Conservation (phyloP, 192 early-diverging fungal genomes). For the Backusella circina region DNA sequence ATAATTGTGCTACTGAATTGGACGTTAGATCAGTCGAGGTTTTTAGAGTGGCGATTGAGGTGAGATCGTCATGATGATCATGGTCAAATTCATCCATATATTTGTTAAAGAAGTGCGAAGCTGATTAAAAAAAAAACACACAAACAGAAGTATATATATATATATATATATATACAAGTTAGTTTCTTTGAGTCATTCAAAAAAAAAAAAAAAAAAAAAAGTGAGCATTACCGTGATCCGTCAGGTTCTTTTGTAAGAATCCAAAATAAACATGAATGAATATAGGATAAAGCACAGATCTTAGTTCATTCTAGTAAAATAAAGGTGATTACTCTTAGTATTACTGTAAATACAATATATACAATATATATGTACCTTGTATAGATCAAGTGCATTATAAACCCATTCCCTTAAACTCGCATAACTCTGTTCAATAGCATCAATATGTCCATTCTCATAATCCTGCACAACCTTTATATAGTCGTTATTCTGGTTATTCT, state of each 20-base stretch:
- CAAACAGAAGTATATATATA: background rate
- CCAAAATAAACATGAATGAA: conserved; percentile 90
- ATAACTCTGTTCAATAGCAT: conserved; percentile 81
- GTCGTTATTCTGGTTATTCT: conserved; percentile 39
- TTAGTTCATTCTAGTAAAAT: conserved; percentile 66
- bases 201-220: background rate
- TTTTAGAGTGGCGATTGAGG: conserved; percentile 58
- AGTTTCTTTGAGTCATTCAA: background rate
- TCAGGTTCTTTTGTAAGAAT: conserved; percentile 55
- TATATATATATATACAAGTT: no score
- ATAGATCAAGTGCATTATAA: conserved; percentile 87
- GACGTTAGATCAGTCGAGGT: conserved; percentile 64
- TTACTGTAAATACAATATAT: no score
- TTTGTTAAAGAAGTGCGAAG: conserved; percentile 40
- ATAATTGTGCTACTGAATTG: conserved; percentile 74
- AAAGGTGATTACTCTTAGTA: background rate
- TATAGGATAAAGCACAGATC: conserved; percentile 78
- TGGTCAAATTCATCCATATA: conserved; percentile 71
- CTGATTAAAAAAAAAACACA: background rate
- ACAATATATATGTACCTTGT: conserved; percentile 57
- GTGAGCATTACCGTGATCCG: conserved; percentile 13
- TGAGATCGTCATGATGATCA: conserved; percentile 77
- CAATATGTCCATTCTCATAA: conserved; percentile 48
- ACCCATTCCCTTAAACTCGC: conserved; percentile 76
- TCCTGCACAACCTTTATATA: conserved; percentile 54